Conservation (phyloP, 768 basidiomycete genomes). For the Boletus rufocinnamomeus region DNA sequence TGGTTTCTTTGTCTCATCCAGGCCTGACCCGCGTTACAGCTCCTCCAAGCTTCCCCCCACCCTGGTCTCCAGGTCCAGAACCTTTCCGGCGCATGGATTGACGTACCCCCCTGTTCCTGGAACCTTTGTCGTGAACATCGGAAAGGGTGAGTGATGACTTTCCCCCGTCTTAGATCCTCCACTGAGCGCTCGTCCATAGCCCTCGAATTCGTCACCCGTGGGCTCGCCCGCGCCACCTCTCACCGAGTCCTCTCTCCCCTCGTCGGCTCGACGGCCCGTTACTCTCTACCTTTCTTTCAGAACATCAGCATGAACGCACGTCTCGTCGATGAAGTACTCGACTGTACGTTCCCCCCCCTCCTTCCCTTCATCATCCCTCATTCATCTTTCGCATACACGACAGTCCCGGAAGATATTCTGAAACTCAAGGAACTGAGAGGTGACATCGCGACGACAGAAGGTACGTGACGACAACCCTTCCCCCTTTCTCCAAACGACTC, state of each 20-base stretch:
- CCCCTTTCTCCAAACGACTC: too few species aligned
- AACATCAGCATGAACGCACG: conserved; percentile 62
- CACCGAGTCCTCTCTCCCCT: conserved; percentile 77
- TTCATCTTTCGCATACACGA: not conserved
- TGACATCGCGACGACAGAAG: conserved; percentile 54
- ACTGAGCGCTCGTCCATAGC: conserved; percentile 40
- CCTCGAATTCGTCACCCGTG: conserved; percentile 74
- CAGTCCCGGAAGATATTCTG: conserved; percentile 68
- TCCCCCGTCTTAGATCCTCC: not conserved
- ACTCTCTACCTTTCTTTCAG: conserved; percentile 87
- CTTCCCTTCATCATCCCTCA: too few species aligned
- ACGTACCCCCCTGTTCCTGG: conserved; percentile 74
- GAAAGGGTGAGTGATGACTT: conserved; percentile 53
- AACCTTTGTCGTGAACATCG: conserved; percentile 82
- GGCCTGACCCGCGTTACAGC: conserved; percentile 40
- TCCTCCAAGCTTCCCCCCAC: conserved; percentile 78
- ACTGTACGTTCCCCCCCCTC: conserved; percentile 46
- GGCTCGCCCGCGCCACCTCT: conserved; percentile 76
- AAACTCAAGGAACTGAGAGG: conserved; percentile 62
- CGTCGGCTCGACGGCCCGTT: conserved; percentile 57
- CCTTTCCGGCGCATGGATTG: conserved; percentile 78
- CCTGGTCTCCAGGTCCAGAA: conserved; percentile 84
- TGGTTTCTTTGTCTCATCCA: not conserved
- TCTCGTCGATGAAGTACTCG: conserved; percentile 48
- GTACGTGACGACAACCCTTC: conserved; percentile 41